Evolutionary conservation across 305 asterid species (phyloP), one percentile per base, ranked within the genome.

Genomic region (Fraxinus floribunda): DNA sequence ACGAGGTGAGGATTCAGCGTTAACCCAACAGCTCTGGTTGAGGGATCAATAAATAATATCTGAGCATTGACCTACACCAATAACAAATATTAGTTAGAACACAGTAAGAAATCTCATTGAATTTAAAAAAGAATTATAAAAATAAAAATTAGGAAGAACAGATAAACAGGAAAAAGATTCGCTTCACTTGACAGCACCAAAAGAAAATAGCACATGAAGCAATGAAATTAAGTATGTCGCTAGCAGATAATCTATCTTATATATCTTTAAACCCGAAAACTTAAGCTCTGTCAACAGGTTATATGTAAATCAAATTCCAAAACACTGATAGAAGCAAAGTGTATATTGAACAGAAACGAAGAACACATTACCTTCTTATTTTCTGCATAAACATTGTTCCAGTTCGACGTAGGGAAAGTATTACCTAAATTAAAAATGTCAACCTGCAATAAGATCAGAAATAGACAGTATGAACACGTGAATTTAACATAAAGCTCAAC

Each of bases 21-120:
- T 85, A 96, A 90, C 49, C 99, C 99, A 85, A 94, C 91, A 89
- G 99, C 98, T 89, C 99, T 91, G 76, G 94, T 92, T 75, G 94
- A 85, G 82, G 99, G 98, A 79, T 96, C 99, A 82, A 96, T 91
- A 87, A 96, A 96, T 88, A 96, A 88, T 88, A 96, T 93, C 76
- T 98, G 97, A 55, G 99, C 98, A 90, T 88, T 92, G 89, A 94
- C 91, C 99, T 96, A 81, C 79, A 87, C 41, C 71, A 84, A 82
- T 76, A 82, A 34, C 77, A 82, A 76, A 82, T 60, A 32, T 79
- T 64, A 84, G 80, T 57, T 57, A 81, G 75, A 55, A 66, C 34
- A 82, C 46, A 81, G 66, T 66, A 78, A 20, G 75, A 55, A 82
- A 79, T 75, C 41, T 57, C 29, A 44, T n/a, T 5, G 39, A 72